A percentile compares a stretch with the other conserved stretches of the same genome.
phyloP scores from a whole-genome alignment of 2,329 filamentous ascomycete species.

The Allantophomopsis lycopodina region DNA sequence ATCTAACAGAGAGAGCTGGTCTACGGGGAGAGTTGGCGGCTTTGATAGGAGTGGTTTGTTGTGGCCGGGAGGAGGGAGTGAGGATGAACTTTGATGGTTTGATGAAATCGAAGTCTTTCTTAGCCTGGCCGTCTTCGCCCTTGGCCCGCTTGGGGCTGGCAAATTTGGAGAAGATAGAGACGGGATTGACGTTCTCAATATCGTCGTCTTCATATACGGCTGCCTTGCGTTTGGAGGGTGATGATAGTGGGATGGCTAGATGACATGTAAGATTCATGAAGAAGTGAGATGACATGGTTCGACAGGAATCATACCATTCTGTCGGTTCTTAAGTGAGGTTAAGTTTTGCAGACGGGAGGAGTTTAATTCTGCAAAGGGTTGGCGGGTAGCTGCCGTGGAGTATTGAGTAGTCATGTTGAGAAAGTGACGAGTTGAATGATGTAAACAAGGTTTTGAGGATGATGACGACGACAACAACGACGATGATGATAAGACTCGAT shows the following conservation, averaged over 20 bases:
- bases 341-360: constrained; percentile 55
- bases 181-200: constrained; percentile 48
- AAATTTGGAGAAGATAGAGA: constrained; percentile 20
- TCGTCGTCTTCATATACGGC: constrained; percentile 31
- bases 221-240: constrained; percentile 42
- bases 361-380: constrained; percentile 65
- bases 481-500: background rate
- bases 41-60: constrained; percentile 10
- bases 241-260: constrained; percentile 9
- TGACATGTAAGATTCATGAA: constrained; percentile 10
- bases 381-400: constrained; percentile 25
- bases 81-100: constrained; percentile 17
- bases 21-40: constrained; percentile 12
- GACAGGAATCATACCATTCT: constrained; percentile 42
- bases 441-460: background rate
- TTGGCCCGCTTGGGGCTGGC: constrained; percentile 42
- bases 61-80: constrained; percentile 17
- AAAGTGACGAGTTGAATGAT: background rate
- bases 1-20: constrained; percentile 35
- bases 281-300: constrained; percentile 24
- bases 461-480: background rate
- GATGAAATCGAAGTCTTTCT: constrained; percentile 12
- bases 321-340: constrained; percentile 65
- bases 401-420: constrained; percentile 11
- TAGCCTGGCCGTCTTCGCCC: constrained; percentile 25